phyloP scores from a whole-genome alignment of 768 basidiomycete genomes.

The Cystofilobasidium macerans region DNA sequence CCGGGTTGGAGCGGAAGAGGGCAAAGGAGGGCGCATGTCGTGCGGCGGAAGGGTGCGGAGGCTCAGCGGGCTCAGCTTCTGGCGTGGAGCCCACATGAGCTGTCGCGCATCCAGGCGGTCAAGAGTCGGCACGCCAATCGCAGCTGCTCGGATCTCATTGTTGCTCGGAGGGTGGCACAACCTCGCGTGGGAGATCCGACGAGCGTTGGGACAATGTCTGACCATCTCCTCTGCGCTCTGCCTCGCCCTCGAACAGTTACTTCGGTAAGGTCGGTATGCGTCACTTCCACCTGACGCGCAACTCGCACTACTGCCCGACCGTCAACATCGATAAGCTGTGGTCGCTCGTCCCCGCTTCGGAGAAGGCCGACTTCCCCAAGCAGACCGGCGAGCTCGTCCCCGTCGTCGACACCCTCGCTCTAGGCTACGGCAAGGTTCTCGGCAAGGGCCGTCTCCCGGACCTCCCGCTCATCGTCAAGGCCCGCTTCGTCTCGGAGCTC shows the following conservation, averaged over 20 bases:
- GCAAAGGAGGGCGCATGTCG: too few relatives aligned
- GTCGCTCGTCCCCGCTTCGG: constrained; percentile 73
- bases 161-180: neutral
- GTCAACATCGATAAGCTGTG: constrained; percentile 96
- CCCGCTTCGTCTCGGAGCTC: constrained; percentile 79
- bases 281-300: constrained; percentile 88
- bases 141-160: too few relatives aligned
- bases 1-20: too few relatives aligned
- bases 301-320: constrained; percentile 80
- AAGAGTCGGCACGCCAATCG: too few relatives aligned
- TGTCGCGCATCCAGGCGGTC: neutral
- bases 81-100: neutral
- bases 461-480: constrained; percentile 89
- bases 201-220: neutral
- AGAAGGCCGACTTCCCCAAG: constrained; percentile 60
- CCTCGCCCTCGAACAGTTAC: constrained; percentile 51
- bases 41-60: too few relatives aligned
- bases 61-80: too few relatives aligned
- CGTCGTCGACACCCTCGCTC: constrained; percentile 68
- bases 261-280: constrained; percentile 99
- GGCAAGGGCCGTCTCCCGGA: constrained; percentile 82
- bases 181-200: too few relatives aligned
- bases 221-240: neutral
- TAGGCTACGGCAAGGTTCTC: constrained; percentile 85
- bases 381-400: constrained; percentile 74